phyloP scores from a whole-genome alignment of 2,329 filamentous ascomycete species.

The Neonectria ditissima region DNA sequence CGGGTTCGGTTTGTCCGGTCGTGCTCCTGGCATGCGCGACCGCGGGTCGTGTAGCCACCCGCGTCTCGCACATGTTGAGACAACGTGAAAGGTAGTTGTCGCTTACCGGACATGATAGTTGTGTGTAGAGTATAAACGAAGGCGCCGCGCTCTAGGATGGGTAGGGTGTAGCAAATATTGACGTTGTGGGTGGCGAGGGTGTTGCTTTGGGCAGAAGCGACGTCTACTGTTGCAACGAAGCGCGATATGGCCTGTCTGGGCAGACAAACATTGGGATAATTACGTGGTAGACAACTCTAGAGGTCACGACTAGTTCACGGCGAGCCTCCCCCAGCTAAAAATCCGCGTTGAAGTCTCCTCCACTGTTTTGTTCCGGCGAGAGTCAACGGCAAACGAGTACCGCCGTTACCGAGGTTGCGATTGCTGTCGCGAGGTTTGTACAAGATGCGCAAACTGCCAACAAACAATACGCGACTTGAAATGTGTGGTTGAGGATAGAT shows the following conservation, averaged over 20 bases:
- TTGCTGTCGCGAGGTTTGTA: conserved; percentile 23
- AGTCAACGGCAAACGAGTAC: conserved; percentile 18
- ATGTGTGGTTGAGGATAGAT: conserved; percentile 18
- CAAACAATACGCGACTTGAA: conserved; percentile 14
- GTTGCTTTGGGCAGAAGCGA: conserved; percentile 33
- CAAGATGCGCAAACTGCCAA: conserved; percentile 5
- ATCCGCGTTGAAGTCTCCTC: conserved; percentile 41
- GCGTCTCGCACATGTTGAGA: conserved; percentile 30
- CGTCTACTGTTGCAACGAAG: conserved; percentile 47
- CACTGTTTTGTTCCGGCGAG: conserved; percentile 38
- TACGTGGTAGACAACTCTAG: conserved; percentile 50
- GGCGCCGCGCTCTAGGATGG: conserved; percentile 22
- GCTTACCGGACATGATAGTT: conserved; percentile 53
- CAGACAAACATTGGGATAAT: conserved; percentile 48
- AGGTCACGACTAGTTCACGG: conserved; percentile 51
- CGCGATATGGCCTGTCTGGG: conserved; percentile 41
- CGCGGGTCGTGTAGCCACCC: conserved; percentile 19
- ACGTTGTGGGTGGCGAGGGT: conserved; percentile 25
- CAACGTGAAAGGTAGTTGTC: conserved; percentile 35
- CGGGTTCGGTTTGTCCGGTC: conserved; percentile 24
- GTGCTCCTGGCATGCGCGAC: conserved; percentile 23
- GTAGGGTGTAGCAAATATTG: conserved; percentile 16
- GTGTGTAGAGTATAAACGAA: conserved; percentile 28
- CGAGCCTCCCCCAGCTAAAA: conserved; percentile 39
- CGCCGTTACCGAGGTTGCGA: conserved; percentile 8